phyloP scores from a whole-genome alignment of 2,329 filamentous ascomycete genomes.

The Penicillium italicum region DNA sequence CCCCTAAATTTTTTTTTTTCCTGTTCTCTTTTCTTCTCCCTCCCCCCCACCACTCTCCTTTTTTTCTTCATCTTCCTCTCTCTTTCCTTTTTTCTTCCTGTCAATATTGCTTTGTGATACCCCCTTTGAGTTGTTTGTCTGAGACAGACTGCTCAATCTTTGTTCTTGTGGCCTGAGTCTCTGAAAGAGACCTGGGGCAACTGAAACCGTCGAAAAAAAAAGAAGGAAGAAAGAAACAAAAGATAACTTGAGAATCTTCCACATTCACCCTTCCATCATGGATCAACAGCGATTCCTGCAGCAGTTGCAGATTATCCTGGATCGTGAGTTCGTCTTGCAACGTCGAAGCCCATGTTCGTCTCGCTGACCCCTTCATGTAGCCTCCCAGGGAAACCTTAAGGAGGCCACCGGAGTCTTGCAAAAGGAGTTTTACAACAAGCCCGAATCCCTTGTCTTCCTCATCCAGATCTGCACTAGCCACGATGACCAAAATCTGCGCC shows the following conservation, averaged over 20 bases:
- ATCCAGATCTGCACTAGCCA: slow-evolving; percentile 85
- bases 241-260: slow-evolving; percentile 6
- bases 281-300: slow-evolving; percentile 79
- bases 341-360: neutral
- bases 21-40: slow-evolving; percentile 13
- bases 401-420: slow-evolving; percentile 84
- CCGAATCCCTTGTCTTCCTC: slow-evolving; percentile 77
- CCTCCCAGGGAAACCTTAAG: slow-evolving; percentile 86
- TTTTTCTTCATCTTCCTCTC: slow-evolving; percentile 24
- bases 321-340: slow-evolving; percentile 60
- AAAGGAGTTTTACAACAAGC: slow-evolving; percentile 86
- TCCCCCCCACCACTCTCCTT: slow-evolving; percentile 19
- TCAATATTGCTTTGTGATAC: slow-evolving; percentile 31
- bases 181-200: slow-evolving; percentile 13
- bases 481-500: slow-evolving; percentile 67
- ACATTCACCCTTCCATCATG: slow-evolving; percentile 50
- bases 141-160: slow-evolving; percentile 29
- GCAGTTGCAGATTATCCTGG: slow-evolving; percentile 81
- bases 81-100: slow-evolving; percentile 10
- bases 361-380: slow-evolving; percentile 46
- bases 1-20: slow-evolving; percentile 23
- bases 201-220: neutral
- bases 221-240: slow-evolving; percentile 7
- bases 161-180: slow-evolving; percentile 15
- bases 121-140: slow-evolving; percentile 31